Evolutionary conservation across 2,329 filamentous ascomycete species (phyloP).

Genomic region (Fusarium solani-melongenae): DNA sequence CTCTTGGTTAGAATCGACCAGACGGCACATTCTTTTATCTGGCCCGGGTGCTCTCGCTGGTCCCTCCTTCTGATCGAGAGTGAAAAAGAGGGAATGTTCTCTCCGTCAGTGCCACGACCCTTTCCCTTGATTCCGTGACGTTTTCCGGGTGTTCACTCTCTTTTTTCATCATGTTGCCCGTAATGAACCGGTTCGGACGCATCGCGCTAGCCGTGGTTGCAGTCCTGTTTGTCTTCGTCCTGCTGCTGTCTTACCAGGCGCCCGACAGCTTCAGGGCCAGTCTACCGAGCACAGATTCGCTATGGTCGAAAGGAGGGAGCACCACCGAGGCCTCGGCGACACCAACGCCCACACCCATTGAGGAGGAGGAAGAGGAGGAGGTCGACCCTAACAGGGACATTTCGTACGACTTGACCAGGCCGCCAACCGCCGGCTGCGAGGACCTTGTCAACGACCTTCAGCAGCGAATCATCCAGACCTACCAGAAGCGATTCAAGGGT

Average conservation of each 20-base stretch:
- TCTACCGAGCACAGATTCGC: conserved; percentile 32
- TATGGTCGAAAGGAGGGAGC: conserved; percentile 31
- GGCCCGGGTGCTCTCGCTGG: background rate
- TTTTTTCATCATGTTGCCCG: conserved; percentile 34
- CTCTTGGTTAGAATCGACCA: conserved; percentile 28
- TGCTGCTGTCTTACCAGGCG: conserved; percentile 34
- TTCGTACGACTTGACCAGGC: conserved; percentile 38
- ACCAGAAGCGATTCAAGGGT: conserved; percentile 39
- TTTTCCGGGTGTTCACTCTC: conserved; percentile 23
- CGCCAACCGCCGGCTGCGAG: conserved; percentile 36
- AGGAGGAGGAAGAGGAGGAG: conserved; percentile 26
- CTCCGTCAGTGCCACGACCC: background rate
- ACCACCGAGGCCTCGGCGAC: conserved; percentile 13
- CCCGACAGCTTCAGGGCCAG: conserved; percentile 31
- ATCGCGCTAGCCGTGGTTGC: conserved; percentile 41
- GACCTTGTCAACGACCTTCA: conserved; percentile 42
- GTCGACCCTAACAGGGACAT: conserved; percentile 31
- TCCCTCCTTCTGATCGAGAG: background rate
- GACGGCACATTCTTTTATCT: conserved; percentile 24
- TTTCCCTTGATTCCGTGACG: conserved; percentile 12
- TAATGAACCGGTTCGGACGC: conserved; percentile 36
- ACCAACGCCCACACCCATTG: conserved; percentile 23
- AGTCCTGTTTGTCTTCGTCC: conserved; percentile 32
- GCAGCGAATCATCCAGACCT: conserved; percentile 41
- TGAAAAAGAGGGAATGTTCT: background rate